Base-by-base conservation (phyloP, 2,329 filamentous ascomycete genomes). In the Alternaria burnsii region DNA sequence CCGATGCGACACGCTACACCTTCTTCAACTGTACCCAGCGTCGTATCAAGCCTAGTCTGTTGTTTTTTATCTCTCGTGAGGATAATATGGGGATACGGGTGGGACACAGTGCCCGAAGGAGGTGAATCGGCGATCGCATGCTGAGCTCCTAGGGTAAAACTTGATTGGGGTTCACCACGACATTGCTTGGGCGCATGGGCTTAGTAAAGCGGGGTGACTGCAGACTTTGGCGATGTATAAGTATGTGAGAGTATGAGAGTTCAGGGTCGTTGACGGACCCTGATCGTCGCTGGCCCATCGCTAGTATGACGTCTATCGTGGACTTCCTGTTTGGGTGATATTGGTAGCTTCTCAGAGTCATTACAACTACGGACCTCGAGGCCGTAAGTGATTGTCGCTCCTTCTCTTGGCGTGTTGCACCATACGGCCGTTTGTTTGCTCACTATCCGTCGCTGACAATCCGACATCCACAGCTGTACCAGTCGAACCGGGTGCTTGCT, bases 91-190 rank as follows among this genome's bases (percentile, higher is more conserved):
- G 16, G 50, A 28, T 34, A 32, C 43, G 41, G 48, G 38, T 28
- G 40, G 55, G 40, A 38, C 32, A 24, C 9, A 30, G 20, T 36
- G 28, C 54, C 38, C 40, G 38, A 43, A 51, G 20, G 16, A 43
- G 42, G 28, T 50, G 52, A 52, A 60, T 60, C 58, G 58, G 58
- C 58, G 58, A 60, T 60, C 58, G 58, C 58, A 22, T 42, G 53
- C 58, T 60, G 43, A 34, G 24, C 30, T 59, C 20, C 42, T 36
- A 38, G 30, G 50, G 34, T 52, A 30, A 59, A 59, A 50, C 51
- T 55, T 55, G 51, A 43, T 55, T 59, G 22, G 28, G 28, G 26
- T 22, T 44, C 14, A 30, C 16, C 22, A 28, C 32, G 18, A 32
- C 24, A n/a, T 41, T 43, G 38, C 46, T 43, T 26, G 41, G 32